Evolutionary conservation across 208 protist genomes (phyloP).

Genomic region (Spironucleus salmonicida): DNA sequence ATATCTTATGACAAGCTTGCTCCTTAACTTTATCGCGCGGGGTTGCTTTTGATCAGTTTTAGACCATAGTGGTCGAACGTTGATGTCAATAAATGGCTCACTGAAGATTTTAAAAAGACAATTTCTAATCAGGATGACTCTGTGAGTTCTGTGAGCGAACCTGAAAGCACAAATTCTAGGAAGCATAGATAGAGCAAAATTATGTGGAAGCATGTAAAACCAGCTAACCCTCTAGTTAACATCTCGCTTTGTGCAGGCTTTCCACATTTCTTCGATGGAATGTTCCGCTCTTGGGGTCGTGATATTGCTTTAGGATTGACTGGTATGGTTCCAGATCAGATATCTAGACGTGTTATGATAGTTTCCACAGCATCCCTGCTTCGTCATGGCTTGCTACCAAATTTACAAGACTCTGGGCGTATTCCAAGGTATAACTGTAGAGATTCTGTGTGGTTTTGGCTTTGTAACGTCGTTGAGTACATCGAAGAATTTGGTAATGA

Average conservation of each 20-base stretch:
- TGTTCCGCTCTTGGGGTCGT: conserved; percentile 54
- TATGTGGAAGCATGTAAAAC: not conserved
- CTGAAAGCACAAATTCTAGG: too few species aligned
- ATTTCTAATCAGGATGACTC: not conserved
- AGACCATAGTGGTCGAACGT: not conserved
- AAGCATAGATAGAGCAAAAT: not conserved
- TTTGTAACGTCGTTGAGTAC: conserved; percentile 34
- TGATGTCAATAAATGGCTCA: not conserved
- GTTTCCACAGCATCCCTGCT: conserved; percentile 33
- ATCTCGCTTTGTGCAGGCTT: conserved; percentile 29
- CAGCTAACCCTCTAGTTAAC: not conserved
- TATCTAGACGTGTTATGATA: conserved; percentile 36
- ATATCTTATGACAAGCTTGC: not conserved
- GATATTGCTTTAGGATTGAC: conserved; percentile 47
- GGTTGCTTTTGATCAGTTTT: conserved; percentile 16
- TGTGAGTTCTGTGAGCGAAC: too few species aligned
- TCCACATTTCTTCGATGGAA: conserved; percentile 45
- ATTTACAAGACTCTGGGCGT: conserved; percentile 53
- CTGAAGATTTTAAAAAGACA: not conserved
- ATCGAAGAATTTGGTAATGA: conserved; percentile 18
- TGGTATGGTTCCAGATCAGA: conserved; percentile 48
- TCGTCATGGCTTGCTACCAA: conserved; percentile 59
- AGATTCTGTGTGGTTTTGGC: conserved; percentile 58
- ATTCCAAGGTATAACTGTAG: conserved; percentile 53
- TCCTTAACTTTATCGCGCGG: not conserved